Evolutionary conservation across 1,284 basidiomycete genomes (phyloP).

Genomic region (Heterobasidion occidentale): DNA sequence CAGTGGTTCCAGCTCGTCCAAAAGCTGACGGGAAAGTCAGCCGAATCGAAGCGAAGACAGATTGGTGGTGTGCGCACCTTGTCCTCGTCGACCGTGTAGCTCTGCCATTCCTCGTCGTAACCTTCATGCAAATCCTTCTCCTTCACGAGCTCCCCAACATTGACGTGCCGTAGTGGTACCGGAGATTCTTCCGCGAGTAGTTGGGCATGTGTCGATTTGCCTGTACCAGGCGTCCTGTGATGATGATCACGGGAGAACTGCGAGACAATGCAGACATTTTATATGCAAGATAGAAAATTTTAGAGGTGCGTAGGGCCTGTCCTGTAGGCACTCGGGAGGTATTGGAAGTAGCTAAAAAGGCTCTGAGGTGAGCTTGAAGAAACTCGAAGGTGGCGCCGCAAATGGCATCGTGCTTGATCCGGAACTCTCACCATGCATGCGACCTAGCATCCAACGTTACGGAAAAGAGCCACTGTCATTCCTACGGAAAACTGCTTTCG

Average conservation of each 20-base stretch:
- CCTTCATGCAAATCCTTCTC: slow-evolving; percentile 76
- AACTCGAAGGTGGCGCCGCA: background rate
- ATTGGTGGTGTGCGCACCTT: slow-evolving; percentile 41
- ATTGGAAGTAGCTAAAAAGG: too few relatives aligned
- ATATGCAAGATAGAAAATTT: too few relatives aligned
- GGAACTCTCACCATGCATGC: too few relatives aligned
- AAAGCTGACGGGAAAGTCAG: slow-evolving; percentile 38
- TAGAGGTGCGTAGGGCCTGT: too few relatives aligned
- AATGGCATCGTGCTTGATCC: background rate
- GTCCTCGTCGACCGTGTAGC: slow-evolving; percentile 93
- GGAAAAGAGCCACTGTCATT: too few relatives aligned
- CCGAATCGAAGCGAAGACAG: background rate
- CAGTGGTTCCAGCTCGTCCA: slow-evolving; percentile 83
- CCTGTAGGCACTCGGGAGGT: too few relatives aligned
- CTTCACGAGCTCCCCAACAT: slow-evolving; percentile 88
- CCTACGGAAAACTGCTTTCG: too few relatives aligned
- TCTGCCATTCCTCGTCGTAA: slow-evolving; percentile 93
- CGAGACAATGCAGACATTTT: slow-evolving; percentile 1
- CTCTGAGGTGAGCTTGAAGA: too few relatives aligned
- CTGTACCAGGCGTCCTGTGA: slow-evolving; percentile 89
- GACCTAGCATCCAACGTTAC: too few relatives aligned
- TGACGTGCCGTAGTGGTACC: slow-evolving; percentile 72
- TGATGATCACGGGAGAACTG: slow-evolving; percentile 74
- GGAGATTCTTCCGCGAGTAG: slow-evolving; percentile 65
- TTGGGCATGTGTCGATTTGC: slow-evolving; percentile 88